Conservation (phyloP, 192 early-diverging fungal species). For the Dissophora ornata region DNA sequence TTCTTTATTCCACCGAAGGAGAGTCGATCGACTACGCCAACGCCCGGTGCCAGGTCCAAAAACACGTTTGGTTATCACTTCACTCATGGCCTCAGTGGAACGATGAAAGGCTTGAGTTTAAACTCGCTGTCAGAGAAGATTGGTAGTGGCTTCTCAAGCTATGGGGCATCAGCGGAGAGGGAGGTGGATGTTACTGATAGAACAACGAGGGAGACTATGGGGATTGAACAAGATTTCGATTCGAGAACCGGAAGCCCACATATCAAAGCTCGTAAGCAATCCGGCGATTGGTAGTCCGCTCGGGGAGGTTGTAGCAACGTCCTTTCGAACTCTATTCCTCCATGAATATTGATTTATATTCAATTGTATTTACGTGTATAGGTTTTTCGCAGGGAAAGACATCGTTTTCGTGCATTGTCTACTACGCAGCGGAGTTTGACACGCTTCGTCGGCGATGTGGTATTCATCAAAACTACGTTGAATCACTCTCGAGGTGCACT, state of each 20-base stretch:
- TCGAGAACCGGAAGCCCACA: slow-evolving; percentile 55
- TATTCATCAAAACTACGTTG: slow-evolving; percentile 79
- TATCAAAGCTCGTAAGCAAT: slow-evolving; percentile 66
- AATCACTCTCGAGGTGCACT: slow-evolving; percentile 85
- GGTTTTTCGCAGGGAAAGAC: slow-evolving; percentile 77
- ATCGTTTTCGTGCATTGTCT: slow-evolving; percentile 84
- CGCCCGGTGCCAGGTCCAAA: slow-evolving; percentile 34
- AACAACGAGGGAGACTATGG: slow-evolving; percentile 8
- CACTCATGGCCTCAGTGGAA: slow-evolving; percentile 42
- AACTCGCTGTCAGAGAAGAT: slow-evolving; percentile 50
- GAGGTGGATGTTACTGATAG: slow-evolving; percentile 10
- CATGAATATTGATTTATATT: too few relatives aligned
- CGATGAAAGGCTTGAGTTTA: slow-evolving; percentile 50
- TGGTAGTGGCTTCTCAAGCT: slow-evolving; percentile 44
- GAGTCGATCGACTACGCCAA: slow-evolving; percentile 39
- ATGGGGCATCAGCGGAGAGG: slow-evolving; percentile 20
- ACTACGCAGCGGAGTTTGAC: slow-evolving; percentile 91
- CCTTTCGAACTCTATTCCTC: too few relatives aligned
- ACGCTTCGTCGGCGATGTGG: slow-evolving; percentile 82
- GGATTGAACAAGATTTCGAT: slow-evolving; percentile 12
- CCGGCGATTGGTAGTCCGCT: too few relatives aligned
- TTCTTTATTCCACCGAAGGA: slow-evolving; percentile 25
- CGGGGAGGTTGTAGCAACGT: too few relatives aligned
- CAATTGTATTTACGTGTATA: too few relatives aligned
- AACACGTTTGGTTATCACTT: slow-evolving; percentile 39